Conservation (phyloP, 148 eudicot genomes). For the Rhododendron simsii region DNA sequence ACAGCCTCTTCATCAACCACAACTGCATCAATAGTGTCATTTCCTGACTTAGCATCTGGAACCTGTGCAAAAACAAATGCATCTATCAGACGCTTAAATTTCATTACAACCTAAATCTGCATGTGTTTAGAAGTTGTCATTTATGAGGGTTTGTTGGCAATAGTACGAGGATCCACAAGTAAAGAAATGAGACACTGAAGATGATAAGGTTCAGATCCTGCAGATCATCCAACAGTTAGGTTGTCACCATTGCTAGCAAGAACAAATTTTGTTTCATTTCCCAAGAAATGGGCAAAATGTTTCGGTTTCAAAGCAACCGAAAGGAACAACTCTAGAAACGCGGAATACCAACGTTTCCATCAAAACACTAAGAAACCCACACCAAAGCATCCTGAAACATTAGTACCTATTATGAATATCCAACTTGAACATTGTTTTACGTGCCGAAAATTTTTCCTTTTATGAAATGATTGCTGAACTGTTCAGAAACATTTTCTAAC, state of each 20-base stretch:
- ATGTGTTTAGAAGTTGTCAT: not conserved
- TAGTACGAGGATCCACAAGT: not conserved
- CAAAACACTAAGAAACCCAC: not conserved
- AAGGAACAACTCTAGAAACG: not conserved
- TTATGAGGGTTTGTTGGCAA: not conserved
- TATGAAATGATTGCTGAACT: not conserved
- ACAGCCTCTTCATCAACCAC: constrained; percentile 51
- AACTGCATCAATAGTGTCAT: constrained; percentile 29
- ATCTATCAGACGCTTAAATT: not conserved
- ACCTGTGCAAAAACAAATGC: constrained; percentile 21
- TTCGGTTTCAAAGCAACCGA: not conserved
- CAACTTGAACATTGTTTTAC: not conserved
- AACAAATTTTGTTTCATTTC: not conserved
- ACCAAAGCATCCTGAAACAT: not conserved
- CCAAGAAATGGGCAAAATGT: not conserved
- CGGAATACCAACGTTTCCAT: not conserved
- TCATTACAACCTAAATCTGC: not conserved
- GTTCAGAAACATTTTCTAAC: not conserved
- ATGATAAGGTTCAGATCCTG: not conserved
- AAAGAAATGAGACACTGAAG: not conserved
- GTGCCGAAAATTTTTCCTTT: not conserved
- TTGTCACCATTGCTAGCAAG: not conserved
- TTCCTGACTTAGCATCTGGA: constrained; percentile 33
- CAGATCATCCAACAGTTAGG: not conserved
- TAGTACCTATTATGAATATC: not conserved